Evolutionary conservation across 495 filamentous ascomycete species (phyloP).

Genomic region (Penicillium canariense): DNA sequence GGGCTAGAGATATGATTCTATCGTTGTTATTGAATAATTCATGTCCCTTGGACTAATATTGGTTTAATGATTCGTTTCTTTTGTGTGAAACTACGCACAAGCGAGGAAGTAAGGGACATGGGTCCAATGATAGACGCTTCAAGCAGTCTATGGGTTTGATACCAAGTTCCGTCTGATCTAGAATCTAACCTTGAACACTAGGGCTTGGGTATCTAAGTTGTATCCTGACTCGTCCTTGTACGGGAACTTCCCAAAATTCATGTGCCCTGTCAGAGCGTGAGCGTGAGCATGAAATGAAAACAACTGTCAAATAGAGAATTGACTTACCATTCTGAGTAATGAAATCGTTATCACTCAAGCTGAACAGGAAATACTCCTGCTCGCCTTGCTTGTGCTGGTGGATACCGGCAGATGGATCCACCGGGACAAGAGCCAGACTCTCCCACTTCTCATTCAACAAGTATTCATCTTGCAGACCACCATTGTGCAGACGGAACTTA

Average conservation of each 20-base stretch:
- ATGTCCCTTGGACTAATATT: too few species aligned
- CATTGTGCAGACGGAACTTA: constrained; percentile 69
- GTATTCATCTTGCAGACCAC: constrained; percentile 50
- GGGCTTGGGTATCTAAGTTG: constrained; percentile 64
- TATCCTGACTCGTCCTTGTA: constrained; percentile 64
- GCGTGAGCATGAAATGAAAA: too few species aligned
- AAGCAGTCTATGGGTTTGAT: too few species aligned
- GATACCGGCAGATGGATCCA: constrained; percentile 38
- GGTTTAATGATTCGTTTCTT: too few species aligned
- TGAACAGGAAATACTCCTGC: constrained; percentile 68
- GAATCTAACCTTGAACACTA: constrained; percentile 69
- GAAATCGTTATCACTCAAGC: constrained; percentile 75
- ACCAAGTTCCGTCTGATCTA: too few species aligned
- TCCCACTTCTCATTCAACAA: constrained; percentile 86
- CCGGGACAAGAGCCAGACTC: constrained; percentile 62
- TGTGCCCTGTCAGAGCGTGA: constrained; percentile 42
- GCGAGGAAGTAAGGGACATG: too few species aligned
- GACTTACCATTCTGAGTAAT: constrained; percentile 69
- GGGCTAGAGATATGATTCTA: too few species aligned
- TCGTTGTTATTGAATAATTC: too few species aligned
- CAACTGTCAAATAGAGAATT: background rate
- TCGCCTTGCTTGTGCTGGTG: constrained; percentile 20
- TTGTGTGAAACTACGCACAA: too few species aligned
- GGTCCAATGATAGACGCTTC: too few species aligned
- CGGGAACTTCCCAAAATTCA: constrained; percentile 59